Conservation (phyloP, 2,329 filamentous ascomycete genomes). For the Alternaria gansuensis region DNA sequence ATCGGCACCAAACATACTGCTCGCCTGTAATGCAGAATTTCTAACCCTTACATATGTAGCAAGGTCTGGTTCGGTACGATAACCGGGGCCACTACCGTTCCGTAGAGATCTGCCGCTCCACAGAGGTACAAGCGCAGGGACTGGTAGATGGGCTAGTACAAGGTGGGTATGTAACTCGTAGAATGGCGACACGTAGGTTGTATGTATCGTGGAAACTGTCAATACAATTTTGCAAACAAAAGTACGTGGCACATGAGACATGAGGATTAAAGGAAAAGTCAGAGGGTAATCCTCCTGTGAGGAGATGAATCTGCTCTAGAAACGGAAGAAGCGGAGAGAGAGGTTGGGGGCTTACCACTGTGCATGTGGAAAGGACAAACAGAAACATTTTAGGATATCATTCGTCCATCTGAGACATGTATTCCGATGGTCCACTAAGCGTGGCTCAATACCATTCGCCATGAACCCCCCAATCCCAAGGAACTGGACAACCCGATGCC, state of each 20-base stretch:
- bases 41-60: background rate
- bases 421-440: background rate
- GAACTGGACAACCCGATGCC: constrained; percentile 9
- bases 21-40: background rate
- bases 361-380: background rate
- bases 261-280: background rate
- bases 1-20: background rate
- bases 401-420: background rate
- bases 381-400: background rate
- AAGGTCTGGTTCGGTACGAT: background rate
- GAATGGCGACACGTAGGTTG: background rate
- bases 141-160: background rate
- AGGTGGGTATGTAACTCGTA: background rate
- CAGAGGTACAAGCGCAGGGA: background rate
- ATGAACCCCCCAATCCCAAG: constrained; percentile 1
- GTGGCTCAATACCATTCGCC: constrained; percentile 6
- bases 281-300: background rate
- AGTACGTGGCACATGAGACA: background rate
- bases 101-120: background rate
- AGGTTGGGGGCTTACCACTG: no score
- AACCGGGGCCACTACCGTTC: background rate
- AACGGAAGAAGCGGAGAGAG: background rate
- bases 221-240: background rate
- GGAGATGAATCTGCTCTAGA: background rate
- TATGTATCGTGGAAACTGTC: background rate